Percentiles rank a stretch among this genome's conserved stretches.
Evolutionary conservation across 768 basidiomycete species (phyloP).

Genomic region (Calocybe gangraenosa): DNA sequence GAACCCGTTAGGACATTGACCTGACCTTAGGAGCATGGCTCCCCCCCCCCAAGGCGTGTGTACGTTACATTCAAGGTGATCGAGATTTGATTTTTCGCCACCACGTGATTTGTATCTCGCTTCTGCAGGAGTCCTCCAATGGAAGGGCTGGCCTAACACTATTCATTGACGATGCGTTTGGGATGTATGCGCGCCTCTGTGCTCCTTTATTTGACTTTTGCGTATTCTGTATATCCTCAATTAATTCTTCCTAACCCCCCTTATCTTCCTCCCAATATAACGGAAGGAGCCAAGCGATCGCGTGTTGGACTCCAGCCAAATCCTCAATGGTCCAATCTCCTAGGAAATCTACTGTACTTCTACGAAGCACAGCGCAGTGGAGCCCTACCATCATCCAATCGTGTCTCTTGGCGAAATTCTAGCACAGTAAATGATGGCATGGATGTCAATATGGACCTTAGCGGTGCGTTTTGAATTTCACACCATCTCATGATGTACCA

Average conservation of each 20-base stretch:
- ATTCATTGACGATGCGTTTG: too few relatives aligned
- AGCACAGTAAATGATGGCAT: constrained; percentile 74
- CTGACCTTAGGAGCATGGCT: too few relatives aligned
- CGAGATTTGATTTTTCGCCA: too few relatives aligned
- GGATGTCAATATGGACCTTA: constrained; percentile 70
- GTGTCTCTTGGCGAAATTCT: constrained; percentile 86
- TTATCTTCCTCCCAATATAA: constrained; percentile 57
- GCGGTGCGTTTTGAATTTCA: constrained; percentile 34
- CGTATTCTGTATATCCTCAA: constrained; percentile 39
- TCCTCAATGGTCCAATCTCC: constrained; percentile 74
- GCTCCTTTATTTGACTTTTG: too few relatives aligned
- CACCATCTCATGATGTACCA: neutral
- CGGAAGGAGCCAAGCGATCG: constrained; percentile 51
- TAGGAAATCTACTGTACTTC: constrained; percentile 82
- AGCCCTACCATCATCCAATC: constrained; percentile 56
- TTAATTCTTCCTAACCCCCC: constrained; percentile 61
- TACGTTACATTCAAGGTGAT: too few relatives aligned
- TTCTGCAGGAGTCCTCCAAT: too few relatives aligned
- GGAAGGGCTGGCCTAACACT: too few relatives aligned
- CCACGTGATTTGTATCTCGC: too few relatives aligned
- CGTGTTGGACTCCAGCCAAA: constrained; percentile 44
- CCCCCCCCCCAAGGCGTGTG: too few relatives aligned
- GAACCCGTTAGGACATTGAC: too few relatives aligned
- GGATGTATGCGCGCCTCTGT: too few relatives aligned
- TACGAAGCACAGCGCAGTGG: constrained; percentile 92